Base-by-base conservation (phyloP, 1,139 yeast species). In the Williopsis jadinii region DNA sequence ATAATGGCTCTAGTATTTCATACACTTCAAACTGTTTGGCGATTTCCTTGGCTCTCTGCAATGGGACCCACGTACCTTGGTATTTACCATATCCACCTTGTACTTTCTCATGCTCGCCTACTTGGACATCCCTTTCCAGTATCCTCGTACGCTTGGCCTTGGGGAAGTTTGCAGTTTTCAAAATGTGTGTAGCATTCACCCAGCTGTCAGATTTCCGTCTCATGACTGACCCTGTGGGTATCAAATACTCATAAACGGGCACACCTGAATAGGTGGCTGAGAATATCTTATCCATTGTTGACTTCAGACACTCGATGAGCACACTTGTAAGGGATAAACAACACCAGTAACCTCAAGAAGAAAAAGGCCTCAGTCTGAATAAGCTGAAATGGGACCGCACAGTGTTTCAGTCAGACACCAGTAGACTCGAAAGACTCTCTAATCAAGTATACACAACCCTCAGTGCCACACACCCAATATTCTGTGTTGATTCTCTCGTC, bases 21-120 rank as follows among this genome's bases (percentile, higher is more conserved):
- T 70, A 71, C 1, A 90, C 96, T 2, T 75, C 81, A 55, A 85
- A 90, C 54, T 79, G 80, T 38, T 67, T 68, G 2, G 96, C 95
- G 35, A 71, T 63, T 34, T 65, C 68, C 26, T 63, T 59, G 0
- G 86, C 83, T 34, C 77, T 62, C 9, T 70, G 72, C 46, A 88
- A 63, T 0, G 97, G 97, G 8, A 90, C 94, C 97, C 97, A 92
- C 2, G 97, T 90, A 15, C 98, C 98, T 62, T 92, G 97, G 62
- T 88, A 92, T 58, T 92, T 82, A 38, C 97, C 97, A 54, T 88
- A 90, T 3, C 97, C 97, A 50, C 97, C 98, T 62, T 92, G 97
- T 26, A 92, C 88, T 61, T 90, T 90, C 57, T 90, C 97, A 61
- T 87, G 96, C 11, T 70, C 65, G 3, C 95, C 95, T 40, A 77